Base-by-base conservation (phyloP, 2,329 filamentous ascomycete genomes). In the Domatiomyces catenatus region DNA sequence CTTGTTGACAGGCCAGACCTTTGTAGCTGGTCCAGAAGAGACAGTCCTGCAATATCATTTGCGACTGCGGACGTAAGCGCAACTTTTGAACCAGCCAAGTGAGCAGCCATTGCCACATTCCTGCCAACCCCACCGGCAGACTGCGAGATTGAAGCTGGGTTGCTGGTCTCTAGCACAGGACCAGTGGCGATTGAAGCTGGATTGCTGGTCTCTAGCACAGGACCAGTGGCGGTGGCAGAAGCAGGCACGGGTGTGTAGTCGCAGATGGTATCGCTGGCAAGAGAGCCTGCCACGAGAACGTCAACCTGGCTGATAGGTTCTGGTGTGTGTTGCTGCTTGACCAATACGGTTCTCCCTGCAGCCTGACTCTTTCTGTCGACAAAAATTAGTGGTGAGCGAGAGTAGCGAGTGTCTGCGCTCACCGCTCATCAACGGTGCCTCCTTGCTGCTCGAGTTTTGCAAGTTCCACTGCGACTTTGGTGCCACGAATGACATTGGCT, bases 91-190 rank as follows among this genome's bases (percentile, higher is more conserved):
- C 77, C 79, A 52, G 84, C 75, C 28, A 81, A 75, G 58, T 88
- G 84, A 1, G 86, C 82, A 44, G 90, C 89, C 46, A 87, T 76
- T 15, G 92, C 87, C 44, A 96, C 86, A 61, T 96, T 96, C 61
- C 88, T 83, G 5, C 86, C 92, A 6, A 96, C 92, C 5, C 92
- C 92, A 10, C 92, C 92, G 6, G 95, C 76, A 1, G 84, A 86
- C 62, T 94, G 87, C 36, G 71, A 79, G 56, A 95, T 93, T 12
- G 73, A 71, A 6, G 88, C 80, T 47, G 86, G 86, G 61, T 96
- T 96, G 0, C 90, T 96, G 0, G 88, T 94, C 53, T 89, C 77
- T 39, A 81, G 71, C 48, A 63, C 58, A 53, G 64, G 71, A 53
- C 59, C 58, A 8, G 63, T 60, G n/a, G 61, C 58, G 8, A 55